phyloP scores from a whole-genome alignment of 2,329 filamentous ascomycete species.

The Fusarium humuli region DNA sequence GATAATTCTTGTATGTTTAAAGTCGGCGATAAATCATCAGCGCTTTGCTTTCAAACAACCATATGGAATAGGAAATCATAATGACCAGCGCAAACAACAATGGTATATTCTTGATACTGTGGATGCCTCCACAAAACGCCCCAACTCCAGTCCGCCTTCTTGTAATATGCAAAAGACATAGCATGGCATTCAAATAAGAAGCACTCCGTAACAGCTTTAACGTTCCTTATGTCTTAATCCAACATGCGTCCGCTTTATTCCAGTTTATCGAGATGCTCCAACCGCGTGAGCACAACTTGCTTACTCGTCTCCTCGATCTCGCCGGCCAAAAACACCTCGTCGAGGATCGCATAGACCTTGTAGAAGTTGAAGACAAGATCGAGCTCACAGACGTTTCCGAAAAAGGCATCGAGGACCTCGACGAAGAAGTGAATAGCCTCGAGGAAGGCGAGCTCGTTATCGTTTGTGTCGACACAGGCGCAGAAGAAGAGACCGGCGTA shows the following conservation, averaged over 20 bases:
- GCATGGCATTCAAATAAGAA: neutral
- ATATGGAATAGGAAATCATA: neutral
- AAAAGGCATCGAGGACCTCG: conserved; percentile 97
- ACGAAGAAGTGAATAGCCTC: conserved; percentile 99
- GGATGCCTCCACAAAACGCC: conserved; percentile 33
- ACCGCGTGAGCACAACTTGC: conserved; percentile 91
- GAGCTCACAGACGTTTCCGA: conserved; percentile 98
- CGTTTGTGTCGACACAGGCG: conserved; percentile 98
- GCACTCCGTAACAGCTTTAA: neutral
- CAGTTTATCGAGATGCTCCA: conserved; percentile 96
- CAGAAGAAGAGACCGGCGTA: conserved; percentile 99
- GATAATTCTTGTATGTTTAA: neutral
- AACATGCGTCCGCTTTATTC: conserved; percentile 67
- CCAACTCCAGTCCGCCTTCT: conserved; percentile 33
- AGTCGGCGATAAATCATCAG: neutral
- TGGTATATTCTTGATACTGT: conserved; percentile 35
- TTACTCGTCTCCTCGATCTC: conserved; percentile 99
- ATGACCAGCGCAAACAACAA: conserved; percentile 1
- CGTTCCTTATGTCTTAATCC: neutral
- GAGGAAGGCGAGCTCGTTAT: conserved; percentile 96
- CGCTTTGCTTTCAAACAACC: too few species aligned
- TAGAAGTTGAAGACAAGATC: conserved; percentile 88
- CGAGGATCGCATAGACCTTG: conserved; percentile 96
- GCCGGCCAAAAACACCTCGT: conserved; percentile 96
- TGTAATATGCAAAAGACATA: conserved; percentile 30